phyloP scores from a whole-genome alignment of 176 grass and related monocot species.

The Aechmea fasciata region DNA sequence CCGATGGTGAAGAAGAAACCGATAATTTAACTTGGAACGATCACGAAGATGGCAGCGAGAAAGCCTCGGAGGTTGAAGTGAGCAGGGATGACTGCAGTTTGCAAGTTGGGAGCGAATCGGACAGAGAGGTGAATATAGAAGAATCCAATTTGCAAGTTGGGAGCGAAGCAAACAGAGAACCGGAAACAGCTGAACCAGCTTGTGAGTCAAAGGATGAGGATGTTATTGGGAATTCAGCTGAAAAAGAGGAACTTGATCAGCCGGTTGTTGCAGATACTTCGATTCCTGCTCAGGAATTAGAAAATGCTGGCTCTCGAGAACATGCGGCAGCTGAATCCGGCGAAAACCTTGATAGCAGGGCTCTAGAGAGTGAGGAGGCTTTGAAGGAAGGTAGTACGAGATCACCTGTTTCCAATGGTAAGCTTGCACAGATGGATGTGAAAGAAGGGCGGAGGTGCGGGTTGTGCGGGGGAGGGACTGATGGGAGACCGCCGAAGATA shows the following conservation, averaged over 20 bases:
- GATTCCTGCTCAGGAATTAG: slow-evolving; percentile 28
- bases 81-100: slow-evolving; percentile 10
- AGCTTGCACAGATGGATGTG: slow-evolving; percentile 15
- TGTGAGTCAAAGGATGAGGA: slow-evolving; percentile 12
- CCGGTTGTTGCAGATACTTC: slow-evolving; percentile 16
- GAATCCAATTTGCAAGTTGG: slow-evolving; percentile 18
- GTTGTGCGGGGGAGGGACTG: slow-evolving; percentile 81
- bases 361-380: slow-evolving; percentile 25
- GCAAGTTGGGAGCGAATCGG: too few relatives aligned
- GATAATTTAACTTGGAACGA: slow-evolving; percentile 33
- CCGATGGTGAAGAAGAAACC: slow-evolving; percentile 28
- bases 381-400: slow-evolving; percentile 27
- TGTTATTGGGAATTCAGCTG: slow-evolving; percentile 6
- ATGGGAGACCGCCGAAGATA: slow-evolving; percentile 75
- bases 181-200: slow-evolving; percentile 14
- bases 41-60: neutral
- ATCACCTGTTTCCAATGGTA: slow-evolving; percentile 28
- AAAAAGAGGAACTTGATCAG: slow-evolving; percentile 14
- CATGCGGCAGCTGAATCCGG: neutral
- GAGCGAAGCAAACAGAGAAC: slow-evolving; percentile 17
- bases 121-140: neutral
- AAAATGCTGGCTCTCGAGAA: slow-evolving; percentile 17
- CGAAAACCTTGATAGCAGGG: slow-evolving; percentile 24
- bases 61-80: slow-evolving; percentile 5
- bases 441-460: slow-evolving; percentile 87